phyloP scores from a whole-genome alignment of 1,284 basidiomycete genomes.

The Porodaedalea pini region DNA sequence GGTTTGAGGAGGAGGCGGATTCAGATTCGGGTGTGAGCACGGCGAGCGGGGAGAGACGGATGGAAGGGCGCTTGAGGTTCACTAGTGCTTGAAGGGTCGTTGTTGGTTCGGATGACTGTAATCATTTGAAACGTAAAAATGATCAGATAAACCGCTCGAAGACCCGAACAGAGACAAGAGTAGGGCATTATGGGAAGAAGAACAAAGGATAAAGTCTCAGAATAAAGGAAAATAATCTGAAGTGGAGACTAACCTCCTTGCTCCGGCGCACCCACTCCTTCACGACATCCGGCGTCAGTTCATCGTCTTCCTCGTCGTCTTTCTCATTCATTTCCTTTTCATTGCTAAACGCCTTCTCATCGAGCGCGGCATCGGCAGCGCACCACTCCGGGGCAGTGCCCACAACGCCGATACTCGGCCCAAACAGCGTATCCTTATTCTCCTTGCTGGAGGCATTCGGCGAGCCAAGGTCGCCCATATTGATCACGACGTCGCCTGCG shows the following conservation, averaged over 20 bases:
- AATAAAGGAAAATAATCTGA: slow-evolving; percentile 2
- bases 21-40: slow-evolving; percentile 40
- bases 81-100: slow-evolving; percentile 89
- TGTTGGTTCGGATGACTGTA: slow-evolving; percentile 71
- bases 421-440: slow-evolving; percentile 55
- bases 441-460: slow-evolving; percentile 25
- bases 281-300: slow-evolving; percentile 74
- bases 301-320: slow-evolving; percentile 36
- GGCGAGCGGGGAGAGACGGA: slow-evolving; percentile 64
- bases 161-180: too few relatives aligned
- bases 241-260: slow-evolving; percentile 60
- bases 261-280: slow-evolving; percentile 79
- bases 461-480: slow-evolving; percentile 26
- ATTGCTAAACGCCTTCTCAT: slow-evolving; percentile 39
- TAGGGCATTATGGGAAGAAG: not conserved
- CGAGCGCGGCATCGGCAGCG: slow-evolving; percentile 28
- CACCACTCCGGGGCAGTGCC: slow-evolving; percentile 50
- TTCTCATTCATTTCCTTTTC: slow-evolving; percentile 21
- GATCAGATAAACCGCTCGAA: too few relatives aligned
- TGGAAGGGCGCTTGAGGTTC: slow-evolving; percentile 83
- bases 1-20: slow-evolving; percentile 42
- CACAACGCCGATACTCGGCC: slow-evolving; percentile 66
- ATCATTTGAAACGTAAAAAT: too few relatives aligned
- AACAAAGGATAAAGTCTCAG: not conserved
- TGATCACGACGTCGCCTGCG: slow-evolving; percentile 25